Evolutionary conservation across 2,329 filamentous ascomycete genomes (phyloP).

Genomic region (Fusarium sp.): DNA sequence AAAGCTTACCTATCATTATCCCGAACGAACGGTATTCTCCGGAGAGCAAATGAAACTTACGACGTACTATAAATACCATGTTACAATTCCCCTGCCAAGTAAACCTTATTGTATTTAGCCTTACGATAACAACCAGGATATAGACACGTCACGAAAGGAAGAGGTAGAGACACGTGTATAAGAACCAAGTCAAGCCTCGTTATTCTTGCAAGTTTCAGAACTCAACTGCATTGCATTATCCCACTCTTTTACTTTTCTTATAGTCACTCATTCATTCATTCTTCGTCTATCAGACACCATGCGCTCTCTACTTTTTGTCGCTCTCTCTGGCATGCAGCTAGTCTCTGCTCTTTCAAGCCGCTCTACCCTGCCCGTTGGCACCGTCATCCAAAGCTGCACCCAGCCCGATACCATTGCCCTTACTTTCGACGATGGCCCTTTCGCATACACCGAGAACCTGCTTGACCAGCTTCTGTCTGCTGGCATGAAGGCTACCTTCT

Average conservation of each 20-base stretch:
- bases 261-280: neutral
- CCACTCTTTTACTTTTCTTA: neutral
- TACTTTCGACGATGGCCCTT: neutral
- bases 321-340: neutral
- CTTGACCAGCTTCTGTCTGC: conserved; percentile 46
- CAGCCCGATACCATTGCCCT: neutral
- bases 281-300: neutral
- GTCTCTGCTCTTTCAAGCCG: neutral
- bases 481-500: conserved; percentile 47
- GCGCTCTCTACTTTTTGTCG: neutral
- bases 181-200: neutral
- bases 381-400: neutral
- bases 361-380: neutral
- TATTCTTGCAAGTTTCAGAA: neutral
- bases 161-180: neutral
- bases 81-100: neutral
- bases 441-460: conserved; percentile 49
- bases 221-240: neutral
- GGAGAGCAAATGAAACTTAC: neutral
- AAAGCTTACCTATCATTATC: neutral
- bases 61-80: neutral
- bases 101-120: neutral
- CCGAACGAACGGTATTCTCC: neutral
- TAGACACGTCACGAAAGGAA: neutral
- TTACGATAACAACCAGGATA: neutral